Base-by-base conservation (phyloP, 2,329 filamentous ascomycete genomes). In the Botrytis galanthina region DNA sequence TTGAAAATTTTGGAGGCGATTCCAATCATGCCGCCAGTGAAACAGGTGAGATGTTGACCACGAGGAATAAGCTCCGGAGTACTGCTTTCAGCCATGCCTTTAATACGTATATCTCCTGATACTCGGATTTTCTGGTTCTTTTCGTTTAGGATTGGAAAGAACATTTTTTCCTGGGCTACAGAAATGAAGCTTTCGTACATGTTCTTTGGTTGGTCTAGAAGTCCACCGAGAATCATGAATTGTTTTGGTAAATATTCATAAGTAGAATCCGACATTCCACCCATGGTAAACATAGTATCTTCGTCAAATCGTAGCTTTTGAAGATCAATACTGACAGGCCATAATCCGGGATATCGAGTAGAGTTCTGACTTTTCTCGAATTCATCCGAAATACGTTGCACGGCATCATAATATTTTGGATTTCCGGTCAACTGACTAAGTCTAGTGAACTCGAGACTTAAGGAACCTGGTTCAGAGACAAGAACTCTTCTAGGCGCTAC, bases 31-130 rank as follows among this genome's bases (percentile, higher is more conserved):
- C 91, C 92, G 6, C 92, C 92, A 4, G 88, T 85, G 79, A 93
- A 95, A 81, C 92, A 95, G 1, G 88, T 87, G 1, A 94, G 84
- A 81, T 94, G 92, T 77, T 93, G 88, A 5, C 86, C 82, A 22
- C 78, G 84, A 57, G 79, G 75, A 80, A 75, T 78, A 26, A 78
- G 74, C 7, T 70, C 57, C 10, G 93, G 91, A 73, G 57, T 14
- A 32, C 66, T 51, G 6, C 72, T 74, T 91, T 86, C 26, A 84
- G 81, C 64, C 3, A 32, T 37, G 4, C 68, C 68, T 14, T 59
- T 35, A 18, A 82, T 77, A 26, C 80, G 78, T 14, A 83, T 82
- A 64, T 85, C 83, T 16, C 87, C 87, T 3, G 87, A 84, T 66
- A 89, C 84, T 20, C 87, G 80, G 9, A 89, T 83, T 46, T 79